Evolutionary conservation across 148 eudicot species (phyloP), one percentile per base, ranked within the genome.

Genomic region (Rhododendron ferrugineum): DNA sequence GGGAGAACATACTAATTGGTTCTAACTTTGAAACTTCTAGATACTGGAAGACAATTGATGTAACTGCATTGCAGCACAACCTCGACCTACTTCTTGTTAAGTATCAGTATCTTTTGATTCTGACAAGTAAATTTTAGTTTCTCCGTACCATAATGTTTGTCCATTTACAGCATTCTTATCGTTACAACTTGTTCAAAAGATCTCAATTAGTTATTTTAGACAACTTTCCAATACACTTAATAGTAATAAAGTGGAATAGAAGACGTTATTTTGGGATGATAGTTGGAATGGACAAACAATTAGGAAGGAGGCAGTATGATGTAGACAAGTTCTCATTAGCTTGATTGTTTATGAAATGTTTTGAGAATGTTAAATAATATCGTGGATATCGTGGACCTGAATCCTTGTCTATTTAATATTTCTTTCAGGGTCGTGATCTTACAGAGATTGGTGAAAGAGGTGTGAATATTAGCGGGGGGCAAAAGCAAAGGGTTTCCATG

Each of bases 401-500:
- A 5, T 23, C 58, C 37, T 62, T 68, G 60, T 77, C 10, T 78
- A 82, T 84, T 20, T 75, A 36, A 83, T 74, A 47, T 73, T 11
- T 79, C 81, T 80, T 37, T 64, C 86, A 91, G 94, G 94, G 94
- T n/a, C 88, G 79, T 76, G 94, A 92, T 84, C 87, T 89, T 40
- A 92, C 94, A 10, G 94, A 92, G 86, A 92, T 92, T 78, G 93
- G 94, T 88, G 94, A 92, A 92, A 91, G 94, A 85, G 94, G 94
- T 46, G 94, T 92, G 58, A 92, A 92, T 82, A 89, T 92, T 42
- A 92, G 94, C 79, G 94, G 92, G 74, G 94, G 94, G 37, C 94
- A 92, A 89, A 92, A 90, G 87, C 94, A 92, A 81, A 91, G 94
- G 88, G 90, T 92, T 79, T 92, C 94, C 52, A 87, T 92, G 92